phyloP scores from a whole-genome alignment of 2,329 filamentous ascomycete genomes.

The Venturiaceae sp. region DNA sequence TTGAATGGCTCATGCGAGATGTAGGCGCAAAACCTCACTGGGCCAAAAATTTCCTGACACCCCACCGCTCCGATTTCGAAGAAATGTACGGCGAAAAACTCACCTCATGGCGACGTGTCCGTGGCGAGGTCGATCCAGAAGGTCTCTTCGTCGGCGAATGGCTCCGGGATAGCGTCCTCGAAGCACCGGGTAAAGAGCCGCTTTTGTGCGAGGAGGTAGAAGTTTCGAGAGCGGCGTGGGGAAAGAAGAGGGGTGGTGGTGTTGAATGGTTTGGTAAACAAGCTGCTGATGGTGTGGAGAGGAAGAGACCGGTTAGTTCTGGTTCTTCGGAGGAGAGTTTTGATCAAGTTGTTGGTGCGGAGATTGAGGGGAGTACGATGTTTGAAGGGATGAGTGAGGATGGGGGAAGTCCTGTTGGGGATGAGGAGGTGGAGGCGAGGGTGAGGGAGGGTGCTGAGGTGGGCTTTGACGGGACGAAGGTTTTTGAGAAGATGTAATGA shows the following conservation, averaged over 20 bases:
- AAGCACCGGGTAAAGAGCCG: slow-evolving; percentile 22
- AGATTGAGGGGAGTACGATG: slow-evolving; percentile 23
- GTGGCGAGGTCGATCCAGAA: slow-evolving; percentile 63
- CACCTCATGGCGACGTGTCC: slow-evolving; percentile 55
- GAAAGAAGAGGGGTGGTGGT: slow-evolving; percentile 17
- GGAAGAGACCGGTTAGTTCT: slow-evolving; percentile 17
- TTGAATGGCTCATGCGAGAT: slow-evolving; percentile 84
- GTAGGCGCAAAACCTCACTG: slow-evolving; percentile 77
- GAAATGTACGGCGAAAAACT: slow-evolving; percentile 61
- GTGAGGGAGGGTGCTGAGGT: slow-evolving; percentile 13
- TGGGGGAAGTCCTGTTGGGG: background rate
- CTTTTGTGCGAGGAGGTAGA: slow-evolving; percentile 31
- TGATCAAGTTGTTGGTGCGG: slow-evolving; percentile 34
- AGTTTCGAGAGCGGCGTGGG: slow-evolving; percentile 18
- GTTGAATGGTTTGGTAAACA: slow-evolving; percentile 29
- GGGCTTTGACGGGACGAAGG: slow-evolving; percentile 19
- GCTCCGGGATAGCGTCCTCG: slow-evolving; percentile 63
- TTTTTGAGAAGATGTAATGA: slow-evolving; percentile 28
- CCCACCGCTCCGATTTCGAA: slow-evolving; percentile 50
- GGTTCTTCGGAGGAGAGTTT: slow-evolving; percentile 29
- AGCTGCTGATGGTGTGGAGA: slow-evolving; percentile 19
- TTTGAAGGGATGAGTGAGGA: slow-evolving; percentile 6
- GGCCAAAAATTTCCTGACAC: slow-evolving; percentile 78
- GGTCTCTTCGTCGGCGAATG: slow-evolving; percentile 88
- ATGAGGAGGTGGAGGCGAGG: slow-evolving; percentile 11